Evolutionary conservation across 768 basidiomycete genomes (phyloP), one percentile per base, ranked within the genome.

Genomic region (Russula sp.): DNA sequence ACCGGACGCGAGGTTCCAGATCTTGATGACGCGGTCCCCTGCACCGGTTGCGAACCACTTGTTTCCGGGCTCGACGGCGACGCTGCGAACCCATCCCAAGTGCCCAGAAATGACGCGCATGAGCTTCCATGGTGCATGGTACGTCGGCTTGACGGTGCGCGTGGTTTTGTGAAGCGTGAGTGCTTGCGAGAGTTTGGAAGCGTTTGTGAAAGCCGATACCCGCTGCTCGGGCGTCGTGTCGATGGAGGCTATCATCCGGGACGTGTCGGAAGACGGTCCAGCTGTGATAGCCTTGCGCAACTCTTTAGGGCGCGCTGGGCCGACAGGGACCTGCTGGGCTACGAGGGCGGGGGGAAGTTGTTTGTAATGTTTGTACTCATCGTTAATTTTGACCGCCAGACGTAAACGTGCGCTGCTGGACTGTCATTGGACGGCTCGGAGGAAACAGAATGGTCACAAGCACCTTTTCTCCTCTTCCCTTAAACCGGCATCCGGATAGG

Each of bases 31-130:
- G 25, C 97, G 84, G 74, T 98, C 97, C 3, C 97, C 97, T 0
- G 97, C 97, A 61, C 97, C 97, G 0, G 94, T 94, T 1, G 91
- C 97, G 66, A 99, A 98, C 97, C 97, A 99, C 71, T 95, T 76
- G 77, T 99, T 99, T 10, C 94, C 97, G 10, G 96, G 96, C 74
- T 98, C 97, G 41, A 99, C 93, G 3, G 97, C 93, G 16, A 91
- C 89, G 69, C 89, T 88, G 59, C 97, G 84, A 16, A 99, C 96
- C 97, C 97, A 99, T 10, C 97, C 97, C 63, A 99, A 74, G 75
- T 99, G 96, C 0, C 97, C 97, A 1, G 94, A 97, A 61, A 99
- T 98, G 68, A 99, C 97, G 52, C 96, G 88, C 65, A 86, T 79
- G 53, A 99, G 86, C 73, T 97, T 97, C 97, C 96, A 98, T 65